Conservation (phyloP, 768 basidiomycete species). For the Termitomyces sp. region DNA sequence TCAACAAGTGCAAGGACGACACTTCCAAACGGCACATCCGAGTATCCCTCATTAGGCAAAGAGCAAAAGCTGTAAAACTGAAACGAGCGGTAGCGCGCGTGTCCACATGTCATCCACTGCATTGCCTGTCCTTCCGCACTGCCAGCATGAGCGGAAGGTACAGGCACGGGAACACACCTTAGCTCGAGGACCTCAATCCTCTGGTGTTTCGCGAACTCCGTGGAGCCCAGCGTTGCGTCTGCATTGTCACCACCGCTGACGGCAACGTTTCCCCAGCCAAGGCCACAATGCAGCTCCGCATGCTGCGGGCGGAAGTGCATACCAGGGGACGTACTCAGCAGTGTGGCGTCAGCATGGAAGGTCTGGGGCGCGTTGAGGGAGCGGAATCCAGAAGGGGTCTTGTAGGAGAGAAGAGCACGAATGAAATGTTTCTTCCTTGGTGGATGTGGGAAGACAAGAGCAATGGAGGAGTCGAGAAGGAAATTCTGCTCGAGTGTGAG, state of each 20-base stretch:
- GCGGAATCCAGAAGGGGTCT: too few relatives aligned
- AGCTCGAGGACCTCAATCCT: constrained; percentile 5
- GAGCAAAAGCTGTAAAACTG: too few relatives aligned
- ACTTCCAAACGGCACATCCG: not conserved
- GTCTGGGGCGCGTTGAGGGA: too few relatives aligned
- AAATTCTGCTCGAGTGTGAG: constrained; percentile 59
- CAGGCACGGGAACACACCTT: not conserved
- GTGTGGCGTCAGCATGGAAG: too few relatives aligned
- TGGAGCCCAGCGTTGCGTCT: constrained; percentile 34
- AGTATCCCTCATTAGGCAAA: too few relatives aligned
- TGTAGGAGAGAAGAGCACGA: too few relatives aligned
- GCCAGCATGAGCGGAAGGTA: not conserved
- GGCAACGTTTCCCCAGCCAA: constrained; percentile 11
- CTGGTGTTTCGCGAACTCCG: constrained; percentile 38
- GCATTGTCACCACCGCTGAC: too few relatives aligned
- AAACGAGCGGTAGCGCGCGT: constrained; percentile 40
- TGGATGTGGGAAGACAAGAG: constrained; percentile 23
- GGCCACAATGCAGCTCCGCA: constrained; percentile 26
- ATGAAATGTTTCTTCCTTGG: not conserved
- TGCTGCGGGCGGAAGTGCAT: too few relatives aligned
- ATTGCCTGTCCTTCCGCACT: too few relatives aligned
- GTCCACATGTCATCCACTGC: constrained; percentile 23
- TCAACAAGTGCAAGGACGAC: too few relatives aligned
- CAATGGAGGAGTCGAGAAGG: constrained; percentile 45
- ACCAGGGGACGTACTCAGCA: too few relatives aligned